phyloP scores from a whole-genome alignment of 2,329 filamentous ascomycete genomes.

The Colletotrichum musae region DNA sequence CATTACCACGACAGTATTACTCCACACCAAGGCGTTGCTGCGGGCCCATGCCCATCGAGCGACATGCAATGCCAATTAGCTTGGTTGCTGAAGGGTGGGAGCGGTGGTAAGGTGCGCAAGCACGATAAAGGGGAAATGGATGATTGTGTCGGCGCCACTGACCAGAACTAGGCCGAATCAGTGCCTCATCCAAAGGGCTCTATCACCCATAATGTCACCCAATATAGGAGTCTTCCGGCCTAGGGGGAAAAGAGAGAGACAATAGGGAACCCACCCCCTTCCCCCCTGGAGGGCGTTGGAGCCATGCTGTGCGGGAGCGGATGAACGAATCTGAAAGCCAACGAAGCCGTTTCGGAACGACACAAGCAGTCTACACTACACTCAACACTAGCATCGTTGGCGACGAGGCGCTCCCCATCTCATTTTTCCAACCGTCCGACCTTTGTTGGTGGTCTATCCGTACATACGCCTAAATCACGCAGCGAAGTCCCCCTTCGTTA shows the following conservation, averaged over 20 bases:
- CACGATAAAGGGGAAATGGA: slow-evolving; percentile 27
- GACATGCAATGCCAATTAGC: neutral
- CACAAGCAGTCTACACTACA: neutral
- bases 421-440: slow-evolving; percentile 15
- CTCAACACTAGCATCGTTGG: neutral
- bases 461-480: neutral
- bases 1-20: neutral
- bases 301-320: slow-evolving; percentile 7
- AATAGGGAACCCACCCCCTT: slow-evolving; percentile 10
- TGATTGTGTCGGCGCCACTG: slow-evolving; percentile 20
- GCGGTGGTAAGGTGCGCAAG: slow-evolving; percentile 12
- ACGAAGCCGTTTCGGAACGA: slow-evolving; percentile 1
- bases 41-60: neutral
- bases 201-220: slow-evolving; percentile 29
- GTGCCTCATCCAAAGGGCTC: slow-evolving; percentile 16
- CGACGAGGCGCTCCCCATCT: slow-evolving; percentile 26
- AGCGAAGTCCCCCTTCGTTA: no score
- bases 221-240: slow-evolving; percentile 11
- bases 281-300: neutral
- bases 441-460: neutral
- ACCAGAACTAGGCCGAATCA: slow-evolving; percentile 26
- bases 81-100: neutral
- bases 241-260: slow-evolving; percentile 13
- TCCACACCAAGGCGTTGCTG: slow-evolving; percentile 15
- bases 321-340: neutral